phyloP scores from a whole-genome alignment of 106 monocot genomes.

The Dioscorea dumetorum region DNA sequence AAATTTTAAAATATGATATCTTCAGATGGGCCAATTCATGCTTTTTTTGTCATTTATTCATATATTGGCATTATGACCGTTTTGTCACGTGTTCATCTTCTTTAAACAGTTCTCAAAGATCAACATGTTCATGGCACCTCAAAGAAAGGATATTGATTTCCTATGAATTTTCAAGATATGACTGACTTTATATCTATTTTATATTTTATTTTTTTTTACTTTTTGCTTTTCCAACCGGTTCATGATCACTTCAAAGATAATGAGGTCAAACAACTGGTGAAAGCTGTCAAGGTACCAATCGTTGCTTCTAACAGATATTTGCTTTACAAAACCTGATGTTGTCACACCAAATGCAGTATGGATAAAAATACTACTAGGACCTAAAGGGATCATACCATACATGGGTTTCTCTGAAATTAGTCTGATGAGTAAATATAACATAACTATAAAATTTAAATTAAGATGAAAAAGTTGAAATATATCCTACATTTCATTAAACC shows the following conservation, averaged over 20 bases:
- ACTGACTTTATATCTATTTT: neutral
- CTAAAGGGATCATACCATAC: too few relatives aligned
- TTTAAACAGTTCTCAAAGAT: neutral
- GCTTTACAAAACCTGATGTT: neutral
- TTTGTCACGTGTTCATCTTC: neutral
- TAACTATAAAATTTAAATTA: too few relatives aligned
- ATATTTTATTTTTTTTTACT: neutral
- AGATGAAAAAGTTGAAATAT: too few relatives aligned
- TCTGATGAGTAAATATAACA: too few relatives aligned
- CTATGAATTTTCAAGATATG: neutral
- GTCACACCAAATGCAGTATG: neutral
- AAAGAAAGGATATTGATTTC: neutral
- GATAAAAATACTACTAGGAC: too few relatives aligned
- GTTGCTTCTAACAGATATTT: neutral
- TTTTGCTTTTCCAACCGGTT: constrained; percentile 46
- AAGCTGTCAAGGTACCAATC: constrained; percentile 63
- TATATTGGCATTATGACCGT: neutral
- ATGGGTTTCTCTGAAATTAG: too few relatives aligned
- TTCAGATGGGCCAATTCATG: neutral
- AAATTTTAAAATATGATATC: neutral
- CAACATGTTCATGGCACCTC: neutral
- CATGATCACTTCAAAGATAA: constrained; percentile 85
- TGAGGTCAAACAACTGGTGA: constrained; percentile 56
- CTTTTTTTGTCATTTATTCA: neutral
- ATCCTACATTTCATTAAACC: neutral